Conservation (phyloP, 2,329 filamentous ascomycete species). For the Aspergillus pseudotamarii region DNA sequence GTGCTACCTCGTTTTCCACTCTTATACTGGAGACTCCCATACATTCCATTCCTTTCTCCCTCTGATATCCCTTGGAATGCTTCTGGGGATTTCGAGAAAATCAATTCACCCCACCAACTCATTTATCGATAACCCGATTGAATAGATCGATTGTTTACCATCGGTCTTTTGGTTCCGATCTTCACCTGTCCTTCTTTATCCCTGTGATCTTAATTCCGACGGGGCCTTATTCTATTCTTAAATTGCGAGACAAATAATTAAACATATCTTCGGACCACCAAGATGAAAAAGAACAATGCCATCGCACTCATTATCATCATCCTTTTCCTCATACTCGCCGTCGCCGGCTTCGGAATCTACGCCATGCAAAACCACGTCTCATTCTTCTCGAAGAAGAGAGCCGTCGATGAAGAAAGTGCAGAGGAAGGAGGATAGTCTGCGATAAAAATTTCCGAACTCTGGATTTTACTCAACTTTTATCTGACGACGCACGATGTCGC, state of each 20-base stretch:
- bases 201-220: neutral
- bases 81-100: slow-evolving; percentile 3
- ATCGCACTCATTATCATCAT: slow-evolving; percentile 55
- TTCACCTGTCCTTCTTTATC: neutral
- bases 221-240: too few relatives aligned
- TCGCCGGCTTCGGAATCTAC: slow-evolving; percentile 44
- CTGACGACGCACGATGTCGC: neutral
- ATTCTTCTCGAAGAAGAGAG: slow-evolving; percentile 33
- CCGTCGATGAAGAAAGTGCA: slow-evolving; percentile 36
- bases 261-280: slow-evolving; percentile 11
- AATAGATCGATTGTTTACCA: neutral
- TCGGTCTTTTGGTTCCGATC: neutral
- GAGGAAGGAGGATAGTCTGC: slow-evolving; percentile 20
- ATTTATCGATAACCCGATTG: neutral
- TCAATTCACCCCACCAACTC: neutral
- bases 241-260: neutral
- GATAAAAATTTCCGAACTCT: neutral
- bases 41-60: slow-evolving; percentile 5
- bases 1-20: slow-evolving; percentile 1
- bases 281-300: slow-evolving; percentile 49
- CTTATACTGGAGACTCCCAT: slow-evolving; percentile 13
- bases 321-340: slow-evolving; percentile 50
- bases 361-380: slow-evolving; percentile 36
- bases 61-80: slow-evolving; percentile 13
- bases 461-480: neutral